Conservation (phyloP, 495 filamentous ascomycete genomes). For the Hypoxylon crocopeplum region DNA sequence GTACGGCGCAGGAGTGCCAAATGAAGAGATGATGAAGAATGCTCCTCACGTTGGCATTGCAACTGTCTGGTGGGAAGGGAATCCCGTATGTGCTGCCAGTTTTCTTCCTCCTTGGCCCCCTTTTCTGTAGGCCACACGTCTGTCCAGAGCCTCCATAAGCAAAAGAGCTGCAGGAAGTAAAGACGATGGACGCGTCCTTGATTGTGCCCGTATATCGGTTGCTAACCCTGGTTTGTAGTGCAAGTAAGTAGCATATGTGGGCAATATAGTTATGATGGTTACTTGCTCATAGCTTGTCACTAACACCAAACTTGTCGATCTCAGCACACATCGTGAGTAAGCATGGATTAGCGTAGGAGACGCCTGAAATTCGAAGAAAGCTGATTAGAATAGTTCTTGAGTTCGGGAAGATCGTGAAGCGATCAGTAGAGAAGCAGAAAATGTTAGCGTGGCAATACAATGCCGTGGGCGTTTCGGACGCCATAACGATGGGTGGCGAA, state of each 20-base stretch:
- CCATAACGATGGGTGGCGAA: slow-evolving; percentile 95
- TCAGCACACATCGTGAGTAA: slow-evolving; percentile 56
- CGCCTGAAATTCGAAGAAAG: not conserved
- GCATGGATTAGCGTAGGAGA: not conserved
- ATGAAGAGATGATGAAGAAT: slow-evolving; percentile 84
- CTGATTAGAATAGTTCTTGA: slow-evolving; percentile 69
- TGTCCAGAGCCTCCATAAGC: no score
- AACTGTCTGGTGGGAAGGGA: slow-evolving; percentile 98
- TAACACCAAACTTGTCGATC: slow-evolving; percentile 13
- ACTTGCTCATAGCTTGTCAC: not conserved
- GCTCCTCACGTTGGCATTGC: slow-evolving; percentile 88
- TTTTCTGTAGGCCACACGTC: not conserved
- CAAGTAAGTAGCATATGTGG: slow-evolving; percentile 52
- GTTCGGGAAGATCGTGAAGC: slow-evolving; percentile 88
- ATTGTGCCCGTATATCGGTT: not conserved
- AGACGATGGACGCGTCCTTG: not conserved
- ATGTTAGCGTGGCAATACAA: slow-evolving; percentile 96
- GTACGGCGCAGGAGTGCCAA: slow-evolving; percentile 89
- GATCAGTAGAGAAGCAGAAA: slow-evolving; percentile 76
- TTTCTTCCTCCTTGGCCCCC: slow-evolving; percentile 25
- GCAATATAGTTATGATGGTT: slow-evolving; percentile 5
- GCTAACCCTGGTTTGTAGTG: slow-evolving; percentile 35
- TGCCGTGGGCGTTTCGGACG: slow-evolving; percentile 91
- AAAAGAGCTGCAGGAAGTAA: not conserved
- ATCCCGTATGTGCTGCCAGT: slow-evolving; percentile 60